A percentile compares a stretch with the other conserved stretches of the same genome.
phyloP scores from a whole-genome alignment of 805 yeast species.

The Nakazawaea sp. region DNA sequence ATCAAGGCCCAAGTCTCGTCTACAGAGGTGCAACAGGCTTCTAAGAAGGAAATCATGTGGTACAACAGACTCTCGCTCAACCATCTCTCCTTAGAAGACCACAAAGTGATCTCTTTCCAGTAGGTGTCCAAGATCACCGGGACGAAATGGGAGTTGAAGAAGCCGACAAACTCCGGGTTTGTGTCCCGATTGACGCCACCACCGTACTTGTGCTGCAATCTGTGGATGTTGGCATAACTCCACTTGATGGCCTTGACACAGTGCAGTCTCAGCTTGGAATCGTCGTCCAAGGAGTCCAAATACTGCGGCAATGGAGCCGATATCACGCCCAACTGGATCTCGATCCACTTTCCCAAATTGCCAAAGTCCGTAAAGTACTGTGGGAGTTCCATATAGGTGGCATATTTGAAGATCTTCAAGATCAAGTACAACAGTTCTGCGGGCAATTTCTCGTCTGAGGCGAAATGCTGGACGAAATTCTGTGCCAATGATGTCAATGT shows the following conservation, averaged over 20 bases:
- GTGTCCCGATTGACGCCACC: conserved; percentile 21
- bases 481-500: conserved; percentile 54
- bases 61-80: conserved; percentile 55
- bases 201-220: conserved; percentile 63
- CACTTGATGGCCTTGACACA: conserved; percentile 74
- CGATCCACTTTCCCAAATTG: conserved; percentile 56
- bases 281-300: conserved; percentile 34
- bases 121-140: conserved; percentile 63
- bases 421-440: conserved; percentile 68
- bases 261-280: conserved; percentile 39
- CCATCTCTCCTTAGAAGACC: conserved; percentile 64
- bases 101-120: conserved; percentile 55
- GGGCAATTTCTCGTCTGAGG: conserved; percentile 14
- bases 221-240: conserved; percentile 71
- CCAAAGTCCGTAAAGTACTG: conserved; percentile 42
- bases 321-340: conserved; percentile 59
- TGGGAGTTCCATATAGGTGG: conserved; percentile 69
- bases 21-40: conserved; percentile 41
- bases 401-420: conserved; percentile 72
- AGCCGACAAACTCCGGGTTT: conserved; percentile 14
- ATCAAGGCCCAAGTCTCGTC: conserved; percentile 60
- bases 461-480: conserved; percentile 18
- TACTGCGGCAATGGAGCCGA: conserved; percentile 44
- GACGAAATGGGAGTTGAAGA: conserved; percentile 49
- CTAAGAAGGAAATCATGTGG: conserved; percentile 55